A percentile compares a stretch with the other conserved stretches of the same genome.
Evolutionary conservation across 2,329 filamentous ascomycete species (phyloP).

Genomic region (Epichloe coenophiala): DNA sequence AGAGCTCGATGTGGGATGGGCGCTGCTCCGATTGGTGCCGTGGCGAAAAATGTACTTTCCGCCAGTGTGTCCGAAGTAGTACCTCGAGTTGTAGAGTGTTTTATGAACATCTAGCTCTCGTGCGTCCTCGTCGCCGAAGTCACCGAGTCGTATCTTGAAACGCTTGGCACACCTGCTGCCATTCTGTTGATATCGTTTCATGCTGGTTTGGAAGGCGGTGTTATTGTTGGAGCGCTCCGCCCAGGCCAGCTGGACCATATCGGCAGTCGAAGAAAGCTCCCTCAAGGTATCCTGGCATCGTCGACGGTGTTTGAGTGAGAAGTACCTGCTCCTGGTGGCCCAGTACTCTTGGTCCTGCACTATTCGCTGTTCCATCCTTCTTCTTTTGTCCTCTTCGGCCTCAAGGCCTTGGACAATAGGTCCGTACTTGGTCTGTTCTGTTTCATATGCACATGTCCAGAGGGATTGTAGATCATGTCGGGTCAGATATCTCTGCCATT

Average conservation of each 20-base stretch:
- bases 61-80: slow-evolving; percentile 13
- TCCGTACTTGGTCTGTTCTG: slow-evolving; percentile 4
- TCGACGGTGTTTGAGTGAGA: background rate
- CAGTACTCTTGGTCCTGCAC: background rate
- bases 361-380: background rate
- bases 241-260: background rate
- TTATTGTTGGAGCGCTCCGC: background rate
- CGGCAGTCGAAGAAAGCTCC: background rate
- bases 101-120: background rate
- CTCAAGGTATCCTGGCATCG: background rate
- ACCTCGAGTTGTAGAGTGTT: slow-evolving; percentile 4
- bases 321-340: background rate
- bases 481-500: background rate
- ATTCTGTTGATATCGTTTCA: too few relatives aligned
- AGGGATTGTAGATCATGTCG: background rate
- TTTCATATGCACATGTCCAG: background rate
- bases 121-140: background rate
- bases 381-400: background rate
- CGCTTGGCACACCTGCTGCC: too few relatives aligned
- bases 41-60: slow-evolving; percentile 18
- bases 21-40: background rate
- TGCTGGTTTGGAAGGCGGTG: background rate
- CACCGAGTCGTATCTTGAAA: background rate
- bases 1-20: too few relatives aligned
- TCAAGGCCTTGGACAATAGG: background rate